A percentile compares a stretch with the other conserved stretches of the same genome.
These are phyloP conservation scores for Plasmodiophora brassicae DNA, from an alignment of 208 protist species.

Conservation along the genomic window DNA sequence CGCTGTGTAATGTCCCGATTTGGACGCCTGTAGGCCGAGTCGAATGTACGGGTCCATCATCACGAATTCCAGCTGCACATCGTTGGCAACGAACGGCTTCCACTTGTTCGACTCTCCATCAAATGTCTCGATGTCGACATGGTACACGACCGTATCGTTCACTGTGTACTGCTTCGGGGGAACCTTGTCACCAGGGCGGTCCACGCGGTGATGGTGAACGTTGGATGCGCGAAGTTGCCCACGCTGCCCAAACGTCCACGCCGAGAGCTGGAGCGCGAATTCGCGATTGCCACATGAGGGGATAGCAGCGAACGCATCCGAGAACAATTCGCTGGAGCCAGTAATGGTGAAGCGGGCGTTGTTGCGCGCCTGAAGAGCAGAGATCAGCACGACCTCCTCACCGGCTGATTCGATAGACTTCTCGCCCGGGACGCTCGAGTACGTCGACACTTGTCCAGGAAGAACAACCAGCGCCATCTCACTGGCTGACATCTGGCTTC, in stretches of 20 bases:
- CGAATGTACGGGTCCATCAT: conserved; percentile 70
- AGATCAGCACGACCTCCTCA: conserved; percentile 47
- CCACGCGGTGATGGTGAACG: not conserved
- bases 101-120: conserved; percentile 51
- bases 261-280: conserved; percentile 47
- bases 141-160: conserved; percentile 7
- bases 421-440: not conserved
- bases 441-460: not conserved
- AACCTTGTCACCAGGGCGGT: not conserved
- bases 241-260: conserved; percentile 29
- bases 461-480: not conserved
- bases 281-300: conserved; percentile 42
- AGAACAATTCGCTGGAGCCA: conserved; percentile 62
- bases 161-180: conserved; percentile 24
- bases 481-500: not conserved
- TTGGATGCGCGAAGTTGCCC: not conserved
- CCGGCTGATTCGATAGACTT: not conserved
- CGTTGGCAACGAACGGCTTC: conserved; percentile 60
- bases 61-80: conserved; percentile 66
- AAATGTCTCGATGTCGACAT: conserved; percentile 42
- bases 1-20: conserved; percentile 47
- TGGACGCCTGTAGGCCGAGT: conserved; percentile 49
- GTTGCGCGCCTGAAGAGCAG: conserved; percentile 64
- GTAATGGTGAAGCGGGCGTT: conserved; percentile 59
- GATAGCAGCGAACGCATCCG: conserved; percentile 47